A percentile compares a stretch with the other conserved stretches of the same genome.
Evolutionary conservation across 1,284 basidiomycete genomes (phyloP).

Genomic region (Cerrena zonata): DNA sequence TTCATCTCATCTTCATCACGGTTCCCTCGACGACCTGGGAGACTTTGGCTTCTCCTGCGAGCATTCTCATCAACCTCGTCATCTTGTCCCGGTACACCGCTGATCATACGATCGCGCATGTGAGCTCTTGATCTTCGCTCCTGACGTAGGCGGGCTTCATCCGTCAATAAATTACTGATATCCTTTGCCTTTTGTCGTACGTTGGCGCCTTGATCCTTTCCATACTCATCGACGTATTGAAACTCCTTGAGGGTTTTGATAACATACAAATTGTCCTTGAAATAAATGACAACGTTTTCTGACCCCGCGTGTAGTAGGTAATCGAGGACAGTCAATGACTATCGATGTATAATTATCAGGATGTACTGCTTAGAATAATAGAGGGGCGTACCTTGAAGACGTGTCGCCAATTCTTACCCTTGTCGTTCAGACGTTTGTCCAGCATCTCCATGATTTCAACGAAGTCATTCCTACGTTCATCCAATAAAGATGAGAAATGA

Average conservation of each 20-base stretch:
- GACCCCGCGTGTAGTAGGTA: conserved; percentile 95
- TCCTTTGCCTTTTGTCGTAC: conserved; percentile 99
- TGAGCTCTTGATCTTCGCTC: conserved; percentile 80
- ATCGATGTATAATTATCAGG: conserved; percentile 5
- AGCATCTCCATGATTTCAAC: conserved; percentile 99
- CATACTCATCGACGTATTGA: conserved; percentile 92
- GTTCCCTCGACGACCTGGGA: conserved; percentile 27
- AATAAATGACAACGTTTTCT: conserved; percentile 98
- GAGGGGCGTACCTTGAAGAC: conserved; percentile 81
- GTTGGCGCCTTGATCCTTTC: conserved; percentile 96
- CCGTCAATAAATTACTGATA: conserved; percentile 92
- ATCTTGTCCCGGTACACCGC: conserved; percentile 42
- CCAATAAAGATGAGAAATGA: background rate
- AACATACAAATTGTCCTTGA: conserved; percentile 94
- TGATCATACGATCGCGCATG: conserved; percentile 93
- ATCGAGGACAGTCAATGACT: conserved; percentile 93
- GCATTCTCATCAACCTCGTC: conserved; percentile 49
- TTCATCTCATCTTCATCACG: conserved; percentile 78
- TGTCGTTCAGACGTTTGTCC: conserved; percentile 97
- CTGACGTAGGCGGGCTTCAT: conserved; percentile 80
- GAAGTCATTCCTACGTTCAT: conserved; percentile 78
- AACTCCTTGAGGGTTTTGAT: conserved; percentile 99
- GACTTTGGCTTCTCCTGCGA: conserved; percentile 37
- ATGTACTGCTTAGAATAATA: no score
- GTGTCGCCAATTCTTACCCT: conserved; percentile 99